Base-by-base conservation (phyloP, 225 moss, liverwort and hornwort genomes). In the Neckera pumila region DNA sequence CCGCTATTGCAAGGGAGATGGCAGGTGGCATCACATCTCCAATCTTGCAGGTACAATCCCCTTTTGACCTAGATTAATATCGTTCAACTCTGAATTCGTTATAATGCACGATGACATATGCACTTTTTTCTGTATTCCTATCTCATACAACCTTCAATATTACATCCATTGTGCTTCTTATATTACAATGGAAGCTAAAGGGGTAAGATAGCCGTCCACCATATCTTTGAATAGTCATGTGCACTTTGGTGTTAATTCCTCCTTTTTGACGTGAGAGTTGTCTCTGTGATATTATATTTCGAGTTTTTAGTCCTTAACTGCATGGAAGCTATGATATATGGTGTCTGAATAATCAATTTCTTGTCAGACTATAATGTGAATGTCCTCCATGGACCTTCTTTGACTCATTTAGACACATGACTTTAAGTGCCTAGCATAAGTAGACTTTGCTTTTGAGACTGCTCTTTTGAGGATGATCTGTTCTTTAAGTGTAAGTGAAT, bases 1-100 rank as follows among this genome's bases (percentile, higher is more conserved):
- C 99, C 57, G 99, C 99, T 17, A 99, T 99, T 87, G 99, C 99
- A 59, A 93, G 99, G 90, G 99, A 99, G 93, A 99, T 99, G 99
- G 99, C 99, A 59, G 99, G 99, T 90, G 99, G 99, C 79, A 93
- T 99, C 70, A 96, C 97, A 66, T 99, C 99, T 93, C 99, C 97
- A 86, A 90, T 97, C 85, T 93, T 96, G 88, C 99, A 99, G 97
- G 98, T 99, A 70, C 28, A 40, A 36, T 31, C 79, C 43, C 19
- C 51, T 76, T 82, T n/a, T 56, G 33, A 33, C 71, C 60, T 72
- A 54, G 31, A 63, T 63, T 77, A 36, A 40, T 64, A 56, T 54
- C 51, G 14, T 31, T 63, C 40, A 66, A 65, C 65, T 33, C 65
- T 56, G 63, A 76, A 14, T 75, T 38, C n/a, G 28, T 62, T 30